Evolutionary conservation across 805 yeast genomes (phyloP).

Genomic region (Danielozyma ontarioensis): DNA sequence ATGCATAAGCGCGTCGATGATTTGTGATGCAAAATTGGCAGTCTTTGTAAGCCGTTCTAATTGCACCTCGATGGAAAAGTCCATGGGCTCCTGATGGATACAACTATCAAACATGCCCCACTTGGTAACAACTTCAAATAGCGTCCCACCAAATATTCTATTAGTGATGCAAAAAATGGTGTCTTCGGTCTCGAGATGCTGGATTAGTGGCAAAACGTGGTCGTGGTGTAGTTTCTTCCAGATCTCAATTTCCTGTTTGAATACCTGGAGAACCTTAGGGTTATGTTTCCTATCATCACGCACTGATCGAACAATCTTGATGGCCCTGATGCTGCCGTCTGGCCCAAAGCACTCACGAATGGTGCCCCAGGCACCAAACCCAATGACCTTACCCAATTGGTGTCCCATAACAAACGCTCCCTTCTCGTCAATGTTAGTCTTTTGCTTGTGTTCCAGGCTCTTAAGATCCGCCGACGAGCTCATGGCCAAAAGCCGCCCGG

Average conservation of each 20-base stretch:
- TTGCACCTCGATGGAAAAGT: constrained; percentile 20
- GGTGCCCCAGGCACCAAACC: constrained; percentile 88
- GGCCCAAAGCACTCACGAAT: constrained; percentile 60
- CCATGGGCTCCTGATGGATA: constrained; percentile 21
- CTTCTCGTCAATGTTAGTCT: constrained; percentile 49
- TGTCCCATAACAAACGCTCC: constrained; percentile 65
- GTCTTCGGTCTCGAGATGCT: constrained; percentile 54
- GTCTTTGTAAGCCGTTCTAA: constrained; percentile 30
- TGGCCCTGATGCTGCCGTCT: constrained; percentile 43
- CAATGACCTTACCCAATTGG: constrained; percentile 67
- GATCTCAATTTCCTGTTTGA: constrained; percentile 64
- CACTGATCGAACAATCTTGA: constrained; percentile 50
- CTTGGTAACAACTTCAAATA: constrained; percentile 65
- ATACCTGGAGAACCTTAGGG: constrained; percentile 50
- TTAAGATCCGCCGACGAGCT: constrained; percentile 32
- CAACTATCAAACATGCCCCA: constrained; percentile 51
- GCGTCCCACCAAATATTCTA: constrained; percentile 68
- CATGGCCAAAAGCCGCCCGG: constrained; percentile 34
- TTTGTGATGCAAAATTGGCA: constrained; percentile 40
- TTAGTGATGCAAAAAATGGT: constrained; percentile 72
- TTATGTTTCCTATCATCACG: constrained; percentile 22
- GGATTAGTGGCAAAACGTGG: constrained; percentile 57
- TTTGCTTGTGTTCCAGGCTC: constrained; percentile 18
- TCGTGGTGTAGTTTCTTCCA: constrained; percentile 71
- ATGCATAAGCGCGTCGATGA: constrained; percentile 55